Evolutionary conservation across 2,329 filamentous ascomycete genomes (phyloP), one percentile per base, ranked within the genome.

Genomic region (Colletotrichum melonis): DNA sequence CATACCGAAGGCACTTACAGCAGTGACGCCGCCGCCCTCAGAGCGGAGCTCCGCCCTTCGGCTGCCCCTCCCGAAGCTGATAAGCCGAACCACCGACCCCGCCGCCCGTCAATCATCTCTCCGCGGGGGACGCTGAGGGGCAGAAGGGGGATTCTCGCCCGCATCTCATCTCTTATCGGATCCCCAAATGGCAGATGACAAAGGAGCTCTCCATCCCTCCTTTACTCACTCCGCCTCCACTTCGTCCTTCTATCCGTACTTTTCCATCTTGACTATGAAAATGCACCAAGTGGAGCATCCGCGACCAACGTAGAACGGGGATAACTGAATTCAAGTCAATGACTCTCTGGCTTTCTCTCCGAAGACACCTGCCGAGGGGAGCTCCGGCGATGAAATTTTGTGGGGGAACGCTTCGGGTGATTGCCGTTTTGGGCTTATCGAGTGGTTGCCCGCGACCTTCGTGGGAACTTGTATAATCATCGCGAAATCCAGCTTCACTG

Each of bases 41-140:
- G 28, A 55, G 54, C 69, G 65, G 69, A 72, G 69, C 64, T 72
- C 69, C 65, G 52, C 65, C 69, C 28, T 49, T 72, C 69, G 69
- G 69, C 26, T 26, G 24, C 70, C 66, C 55, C 66, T 69, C 59
- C 66, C 70, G 70, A 73, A 58, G 52, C 54, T 49, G 69, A 69
- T 67, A 67, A 72, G 57, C 32, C 30, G 38, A 30, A n/a, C 19
- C 42, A n/a, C 19, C 52, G 19, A 55, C 66, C 66, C 69, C 66
- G 69, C 69, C 69, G 32, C 54, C 54, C 22, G 14, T 26, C 58
- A 52, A 22, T n/a, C 5, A 49, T 46, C 55, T 35, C 24, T 38
- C 32, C 30, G 49, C 49, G 49, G 46, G 46, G 22, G 19, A 38
- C 46, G 55, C 35, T 62, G 69, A 60, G 49, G 56, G 56, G 63